Evolutionary conservation across 2,329 filamentous ascomycete species (phyloP).

Genomic region (Bipolaris sorokiniana): DNA sequence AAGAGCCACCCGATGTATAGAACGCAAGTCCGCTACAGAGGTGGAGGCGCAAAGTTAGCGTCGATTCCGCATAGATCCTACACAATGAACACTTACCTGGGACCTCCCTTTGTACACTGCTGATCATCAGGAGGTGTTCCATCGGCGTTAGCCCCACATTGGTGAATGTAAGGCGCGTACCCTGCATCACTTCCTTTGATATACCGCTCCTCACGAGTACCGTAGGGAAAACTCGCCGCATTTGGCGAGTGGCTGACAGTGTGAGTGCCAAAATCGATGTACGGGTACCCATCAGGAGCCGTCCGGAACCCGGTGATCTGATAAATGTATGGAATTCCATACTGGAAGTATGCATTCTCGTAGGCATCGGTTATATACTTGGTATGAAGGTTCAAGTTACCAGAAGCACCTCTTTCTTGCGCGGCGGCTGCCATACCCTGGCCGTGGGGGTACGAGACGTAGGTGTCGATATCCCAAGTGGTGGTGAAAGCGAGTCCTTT

Average conservation of each 20-base stretch:
- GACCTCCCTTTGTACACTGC: constrained; percentile 8
- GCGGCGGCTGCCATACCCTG: constrained; percentile 15
- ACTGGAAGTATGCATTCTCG: constrained; percentile 16
- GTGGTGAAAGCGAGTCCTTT: constrained; percentile 15
- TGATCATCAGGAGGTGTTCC: constrained; percentile 2
- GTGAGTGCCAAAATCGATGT: constrained; percentile 15
- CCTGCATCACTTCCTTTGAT: constrained; percentile 4
- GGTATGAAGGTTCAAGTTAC: constrained; percentile 15
- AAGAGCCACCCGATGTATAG: constrained; percentile 8
- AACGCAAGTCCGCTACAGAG: constrained; percentile 8
- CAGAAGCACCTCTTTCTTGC: constrained; percentile 12
- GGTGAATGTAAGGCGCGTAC: constrained; percentile 9
- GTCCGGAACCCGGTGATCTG: constrained; percentile 12
- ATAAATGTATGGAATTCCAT: constrained; percentile 14
- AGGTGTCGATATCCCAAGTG: constrained; percentile 16
- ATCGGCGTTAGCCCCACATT: constrained; percentile 10
- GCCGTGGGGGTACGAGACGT: constrained; percentile 15
- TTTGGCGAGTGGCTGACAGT: constrained; percentile 17
- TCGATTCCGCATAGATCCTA: not conserved
- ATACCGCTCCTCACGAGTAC: constrained; percentile 7
- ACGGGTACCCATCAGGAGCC: constrained; percentile 11
- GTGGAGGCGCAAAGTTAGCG: not conserved
- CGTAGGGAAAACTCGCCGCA: constrained; percentile 7
- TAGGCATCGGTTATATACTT: constrained; percentile 15
- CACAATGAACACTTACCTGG: not conserved